Base-by-base conservation (phyloP, 148 eudicot genomes). In the Silene uniflora region DNA sequence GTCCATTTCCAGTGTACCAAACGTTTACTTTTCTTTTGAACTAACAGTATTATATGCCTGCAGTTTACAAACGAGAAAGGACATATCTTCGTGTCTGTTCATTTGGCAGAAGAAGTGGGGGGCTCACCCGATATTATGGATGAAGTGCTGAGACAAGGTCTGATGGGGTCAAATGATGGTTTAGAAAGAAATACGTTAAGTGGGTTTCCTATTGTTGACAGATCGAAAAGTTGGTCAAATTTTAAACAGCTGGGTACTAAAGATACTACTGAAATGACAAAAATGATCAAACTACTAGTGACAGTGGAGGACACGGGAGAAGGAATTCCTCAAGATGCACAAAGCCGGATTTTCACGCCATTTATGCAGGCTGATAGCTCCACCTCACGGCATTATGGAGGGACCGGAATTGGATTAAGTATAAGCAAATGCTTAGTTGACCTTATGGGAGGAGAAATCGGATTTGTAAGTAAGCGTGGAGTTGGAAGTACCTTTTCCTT, bases 321-420 rank as follows among this genome's bases (percentile, higher is more conserved):
- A 24, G 99, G 99, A 42, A 91, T 95, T 39, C 96, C 89, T 55
- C 74, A 5, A 66, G 90, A 95, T 5, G 97, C 91, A 75, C 94
- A 89, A 69, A 67, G 13, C 47, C 88, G 89, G 46, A 89, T 95
- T 66, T 95, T 95, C 82, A 90, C 75, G 62, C 97, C 97, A 24
- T 95, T 95, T 76, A 91, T 95, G 99, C 99, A 95, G 81, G 99
- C 91, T n/a, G 99, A 89, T 79, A 89, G 94, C 79, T 92, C 98
- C 46, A 95, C 94, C 44, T 92, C 97, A 10, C 83, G 99, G 19
- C 89, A 81, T n/a, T 85, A 95, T 78, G 99, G 99, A 67, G 97
- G 98, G n/a, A 95, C 97, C 10, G 97, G 98, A 49, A 95, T 95
- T 46, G 98, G 98, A 23, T 79, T 95, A 83, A 95, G 98, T 82